phyloP scores from a whole-genome alignment of 2,329 filamentous ascomycete species.

The Albifimbria verrucaria region DNA sequence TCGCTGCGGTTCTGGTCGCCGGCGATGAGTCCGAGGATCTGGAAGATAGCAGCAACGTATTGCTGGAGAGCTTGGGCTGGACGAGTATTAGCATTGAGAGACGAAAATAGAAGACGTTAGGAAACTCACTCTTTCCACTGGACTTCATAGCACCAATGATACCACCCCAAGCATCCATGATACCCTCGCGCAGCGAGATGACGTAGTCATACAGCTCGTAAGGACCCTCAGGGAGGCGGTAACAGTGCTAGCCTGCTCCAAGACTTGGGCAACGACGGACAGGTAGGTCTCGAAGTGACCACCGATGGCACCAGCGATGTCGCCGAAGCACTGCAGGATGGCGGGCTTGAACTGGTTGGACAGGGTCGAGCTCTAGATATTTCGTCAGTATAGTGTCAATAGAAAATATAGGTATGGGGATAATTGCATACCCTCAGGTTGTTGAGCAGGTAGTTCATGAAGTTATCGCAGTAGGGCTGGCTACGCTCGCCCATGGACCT shows the following conservation, averaged over 20 bases:
- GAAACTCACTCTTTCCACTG: conserved; percentile 68
- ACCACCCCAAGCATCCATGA: conserved; percentile 98
- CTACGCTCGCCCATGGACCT: conserved; percentile 86
- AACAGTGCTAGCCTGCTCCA: conserved; percentile 88
- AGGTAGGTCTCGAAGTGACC: conserved; percentile 92
- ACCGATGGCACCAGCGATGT: conserved; percentile 92
- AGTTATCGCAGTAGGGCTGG: conserved; percentile 92
- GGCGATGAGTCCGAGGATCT: conserved; percentile 76
- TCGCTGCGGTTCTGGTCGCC: conserved; percentile 87
- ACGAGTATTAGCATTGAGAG: conserved; percentile 21
- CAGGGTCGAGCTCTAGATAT: conserved; percentile 68
- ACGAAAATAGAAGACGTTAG: not conserved
- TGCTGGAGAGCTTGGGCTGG: conserved; percentile 68
- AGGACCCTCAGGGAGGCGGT: conserved; percentile 73
- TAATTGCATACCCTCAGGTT: conserved; percentile 70
- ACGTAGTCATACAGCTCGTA: conserved; percentile 98
- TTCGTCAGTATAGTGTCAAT: conserved; percentile 12
- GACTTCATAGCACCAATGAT: conserved; percentile 92
- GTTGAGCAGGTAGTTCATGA: conserved; percentile 97
- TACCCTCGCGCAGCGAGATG: conserved; percentile 89
- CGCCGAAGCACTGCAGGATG: conserved; percentile 95
- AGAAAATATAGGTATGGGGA: too few relatives aligned
- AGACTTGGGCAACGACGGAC: conserved; percentile 84
- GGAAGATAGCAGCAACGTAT: conserved; percentile 82
- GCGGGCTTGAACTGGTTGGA: conserved; percentile 97